phyloP scores from a whole-genome alignment of 2,329 filamentous ascomycete species.

The Fusarium robinianum region DNA sequence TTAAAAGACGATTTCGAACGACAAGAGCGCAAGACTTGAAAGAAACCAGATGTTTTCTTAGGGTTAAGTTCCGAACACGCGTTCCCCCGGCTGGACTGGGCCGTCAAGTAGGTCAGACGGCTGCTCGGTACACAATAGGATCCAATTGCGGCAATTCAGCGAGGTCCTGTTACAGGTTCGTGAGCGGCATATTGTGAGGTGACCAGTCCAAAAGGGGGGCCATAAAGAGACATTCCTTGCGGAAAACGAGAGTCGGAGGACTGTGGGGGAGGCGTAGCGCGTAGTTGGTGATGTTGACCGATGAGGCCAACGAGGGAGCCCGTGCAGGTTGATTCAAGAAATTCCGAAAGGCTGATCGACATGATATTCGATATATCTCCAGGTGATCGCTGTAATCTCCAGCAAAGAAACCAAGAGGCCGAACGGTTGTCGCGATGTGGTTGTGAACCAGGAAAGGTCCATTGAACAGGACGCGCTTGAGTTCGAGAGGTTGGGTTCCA shows the following conservation, averaged over 20 bases:
- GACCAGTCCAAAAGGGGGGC: conserved; percentile 46
- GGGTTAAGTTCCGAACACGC: conserved; percentile 92
- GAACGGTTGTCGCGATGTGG: conserved; percentile 21
- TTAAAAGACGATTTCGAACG: conserved; percentile 73
- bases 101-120: conserved; percentile 46
- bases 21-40: conserved; percentile 71
- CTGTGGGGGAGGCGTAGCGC: conserved; percentile 80
- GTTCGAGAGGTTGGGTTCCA: conserved; percentile 10
- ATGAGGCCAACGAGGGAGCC: conserved; percentile 51
- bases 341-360: conserved; percentile 20
- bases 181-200: conserved; percentile 58
- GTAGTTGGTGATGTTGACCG: conserved; percentile 36
- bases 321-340: conserved; percentile 30
- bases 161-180: conserved; percentile 64
- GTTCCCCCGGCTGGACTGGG: conserved; percentile 59
- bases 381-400: conserved; percentile 22
- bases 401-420: conserved; percentile 19
- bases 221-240: conserved; percentile 64
- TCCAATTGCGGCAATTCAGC: conserved; percentile 54
- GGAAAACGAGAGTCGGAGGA: conserved; percentile 76
- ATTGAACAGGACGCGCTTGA: conserved; percentile 2
- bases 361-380: conserved; percentile 17
- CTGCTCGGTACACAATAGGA: conserved; percentile 42
- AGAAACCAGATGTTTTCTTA: conserved; percentile 76
- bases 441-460: conserved; percentile 22